These are phyloP conservation scores for Hansenula sp. DNA, from an alignment of 1,139 yeast species.

Conservation along the genomic window DNA sequence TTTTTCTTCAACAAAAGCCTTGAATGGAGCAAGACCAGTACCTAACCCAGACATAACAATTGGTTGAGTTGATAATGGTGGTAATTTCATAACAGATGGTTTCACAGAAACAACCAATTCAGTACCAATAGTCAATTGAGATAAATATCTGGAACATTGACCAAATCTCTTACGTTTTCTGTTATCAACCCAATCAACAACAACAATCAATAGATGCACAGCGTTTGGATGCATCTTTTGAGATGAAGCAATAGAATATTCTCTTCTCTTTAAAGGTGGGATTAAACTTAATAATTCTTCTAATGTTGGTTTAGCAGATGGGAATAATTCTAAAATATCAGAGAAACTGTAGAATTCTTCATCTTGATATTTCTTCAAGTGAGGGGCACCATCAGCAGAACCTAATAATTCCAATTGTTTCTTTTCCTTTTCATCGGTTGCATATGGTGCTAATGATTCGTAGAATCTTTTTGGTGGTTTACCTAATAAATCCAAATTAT, in stretches of 20 bases:
- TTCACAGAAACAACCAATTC: slow-evolving; percentile 93
- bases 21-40: slow-evolving; percentile 98
- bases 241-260: slow-evolving; percentile 97
- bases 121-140: slow-evolving; percentile 74
- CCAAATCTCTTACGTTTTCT: slow-evolving; percentile 87
- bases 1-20: slow-evolving; percentile 95
- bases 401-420: slow-evolving; percentile 59
- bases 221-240: slow-evolving; percentile 90
- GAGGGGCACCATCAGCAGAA: slow-evolving; percentile 80
- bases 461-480: slow-evolving; percentile 95
- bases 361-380: slow-evolving; percentile 82
- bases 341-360: slow-evolving; percentile 78
- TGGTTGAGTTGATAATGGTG: slow-evolving; percentile 83
- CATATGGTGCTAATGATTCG: slow-evolving; percentile 73
- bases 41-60: slow-evolving; percentile 97
- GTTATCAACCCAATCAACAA: slow-evolving; percentile 92
- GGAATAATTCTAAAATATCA: slow-evolving; percentile 77
- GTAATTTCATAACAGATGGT: slow-evolving; percentile 96
- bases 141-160: slow-evolving; percentile 87
- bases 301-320: slow-evolving; percentile 78
- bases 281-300: slow-evolving; percentile 68
- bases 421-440: slow-evolving; percentile 66
- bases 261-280: slow-evolving; percentile 92
- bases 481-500: slow-evolving; percentile 84
- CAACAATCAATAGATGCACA: slow-evolving; percentile 88